A percentile compares a stretch with the other conserved stretches of the same genome.
Evolutionary conservation across 257 asterid species (phyloP).

Genomic region (Rubia yunnanensis): DNA sequence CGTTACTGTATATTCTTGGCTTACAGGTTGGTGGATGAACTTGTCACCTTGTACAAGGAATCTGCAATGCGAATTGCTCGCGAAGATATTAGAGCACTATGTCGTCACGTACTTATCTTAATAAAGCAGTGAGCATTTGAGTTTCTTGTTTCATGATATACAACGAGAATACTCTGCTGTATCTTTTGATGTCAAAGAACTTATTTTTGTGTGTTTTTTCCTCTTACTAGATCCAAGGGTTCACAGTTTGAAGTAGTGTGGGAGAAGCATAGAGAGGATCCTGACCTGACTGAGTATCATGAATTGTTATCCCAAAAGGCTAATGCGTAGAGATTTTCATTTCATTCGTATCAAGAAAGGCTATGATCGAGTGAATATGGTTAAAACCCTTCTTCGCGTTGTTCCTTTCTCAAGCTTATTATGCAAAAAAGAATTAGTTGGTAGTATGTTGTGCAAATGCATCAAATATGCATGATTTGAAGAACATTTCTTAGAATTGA

Average conservation of each 20-base stretch:
- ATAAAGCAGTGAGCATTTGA: conserved; percentile 48
- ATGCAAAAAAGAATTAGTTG: background rate
- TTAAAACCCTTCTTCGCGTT: too few species aligned
- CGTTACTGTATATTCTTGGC: conserved; percentile 2
- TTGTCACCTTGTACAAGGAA: conserved; percentile 67
- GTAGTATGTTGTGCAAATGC: background rate
- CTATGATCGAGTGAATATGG: background rate
- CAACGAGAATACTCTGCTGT: background rate
- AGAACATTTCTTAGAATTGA: background rate
- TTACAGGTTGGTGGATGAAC: conserved; percentile 79
- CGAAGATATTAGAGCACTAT: conserved; percentile 56
- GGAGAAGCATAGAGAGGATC: conserved; percentile 75
- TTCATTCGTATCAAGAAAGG: background rate
- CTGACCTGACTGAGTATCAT: conserved; percentile 41
- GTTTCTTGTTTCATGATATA: conserved; percentile 6
- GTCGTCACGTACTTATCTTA: conserved; percentile 45
- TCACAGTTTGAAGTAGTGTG: conserved; percentile 53
- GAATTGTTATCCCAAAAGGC: conserved; percentile 25
- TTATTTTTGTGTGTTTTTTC: background rate
- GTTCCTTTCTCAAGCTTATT: background rate
- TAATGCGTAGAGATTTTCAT: conserved; percentile 14
- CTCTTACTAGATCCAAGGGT: conserved; percentile 39
- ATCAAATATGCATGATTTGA: background rate
- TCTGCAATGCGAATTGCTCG: conserved; percentile 68
- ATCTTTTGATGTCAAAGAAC: background rate